A percentile compares a stretch with the other conserved stretches of the same genome.
phyloP scores from a whole-genome alignment of 2,329 filamentous ascomycete genomes.

The Gaeumannomyces tritici region DNA sequence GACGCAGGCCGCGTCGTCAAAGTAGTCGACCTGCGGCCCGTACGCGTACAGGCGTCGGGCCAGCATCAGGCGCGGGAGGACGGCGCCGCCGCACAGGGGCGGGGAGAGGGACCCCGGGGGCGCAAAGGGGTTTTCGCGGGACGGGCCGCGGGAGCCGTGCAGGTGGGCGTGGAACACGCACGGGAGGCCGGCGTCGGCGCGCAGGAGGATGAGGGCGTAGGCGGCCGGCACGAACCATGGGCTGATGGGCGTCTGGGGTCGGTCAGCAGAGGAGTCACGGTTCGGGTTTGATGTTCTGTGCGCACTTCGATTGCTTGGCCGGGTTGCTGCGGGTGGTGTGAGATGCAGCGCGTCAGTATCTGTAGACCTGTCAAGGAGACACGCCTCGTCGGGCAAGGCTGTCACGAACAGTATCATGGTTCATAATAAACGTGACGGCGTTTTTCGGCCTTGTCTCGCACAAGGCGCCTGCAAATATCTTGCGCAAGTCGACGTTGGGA shows the following conservation, averaged over 20 bases:
- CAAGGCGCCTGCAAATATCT: constrained; percentile 48
- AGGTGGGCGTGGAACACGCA: constrained; percentile 65
- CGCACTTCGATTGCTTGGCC: constrained; percentile 1
- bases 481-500: constrained; percentile 45
- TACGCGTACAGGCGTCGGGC: constrained; percentile 59
- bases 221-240: constrained; percentile 57
- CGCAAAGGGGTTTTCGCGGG: constrained; percentile 29
- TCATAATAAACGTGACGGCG: constrained; percentile 57
- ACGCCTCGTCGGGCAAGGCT: neutral
- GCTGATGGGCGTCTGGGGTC: constrained; percentile 41
- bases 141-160: constrained; percentile 47
- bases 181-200: constrained; percentile 46
- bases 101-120: constrained; percentile 10
- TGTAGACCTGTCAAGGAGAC: constrained; percentile 1
- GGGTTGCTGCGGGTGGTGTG: neutral
- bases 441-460: constrained; percentile 40
- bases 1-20: constrained; percentile 49
- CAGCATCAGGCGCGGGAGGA: constrained; percentile 47
- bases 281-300: neutral
- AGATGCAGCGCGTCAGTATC: neutral
- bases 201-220: constrained; percentile 58
- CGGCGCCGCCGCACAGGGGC: constrained; percentile 40
- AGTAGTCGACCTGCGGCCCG: constrained; percentile 54
- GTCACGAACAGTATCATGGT: constrained; percentile 49
- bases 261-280: neutral